These are phyloP conservation scores for Colletotrichum sp. DNA, from an alignment of 2,329 filamentous ascomycete genomes.

Conservation along the genomic window DNA sequence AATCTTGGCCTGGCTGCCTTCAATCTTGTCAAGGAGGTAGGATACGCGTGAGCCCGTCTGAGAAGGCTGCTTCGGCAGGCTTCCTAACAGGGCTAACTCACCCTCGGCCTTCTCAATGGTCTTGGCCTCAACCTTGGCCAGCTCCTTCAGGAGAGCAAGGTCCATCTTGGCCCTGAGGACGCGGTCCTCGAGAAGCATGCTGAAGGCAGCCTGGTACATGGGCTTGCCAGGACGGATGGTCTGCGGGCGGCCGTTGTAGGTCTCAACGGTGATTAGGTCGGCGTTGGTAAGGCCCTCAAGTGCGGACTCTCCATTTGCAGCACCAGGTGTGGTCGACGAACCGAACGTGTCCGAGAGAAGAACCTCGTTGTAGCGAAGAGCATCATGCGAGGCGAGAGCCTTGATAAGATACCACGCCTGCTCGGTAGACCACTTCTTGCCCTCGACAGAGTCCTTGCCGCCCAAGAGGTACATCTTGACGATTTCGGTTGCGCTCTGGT, in stretches of 20 bases:
- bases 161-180: conserved; percentile 78
- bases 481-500: conserved; percentile 88
- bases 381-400: conserved; percentile 70
- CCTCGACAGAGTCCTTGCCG: conserved; percentile 47
- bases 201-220: conserved; percentile 85
- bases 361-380: conserved; percentile 84
- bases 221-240: conserved; percentile 82
- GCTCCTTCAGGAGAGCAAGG: conserved; percentile 70
- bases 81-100: conserved; percentile 75
- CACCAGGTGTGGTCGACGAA: conserved; percentile 50
- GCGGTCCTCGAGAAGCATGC: conserved; percentile 70
- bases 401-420: conserved; percentile 93
- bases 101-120: conserved; percentile 80
- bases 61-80: conserved; percentile 71
- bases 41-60: conserved; percentile 70
- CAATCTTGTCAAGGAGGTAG: conserved; percentile 78
- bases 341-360: conserved; percentile 79
- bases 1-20: conserved; percentile 77
- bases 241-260: conserved; percentile 77
- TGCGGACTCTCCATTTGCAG: conserved; percentile 71
- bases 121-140: conserved; percentile 74
- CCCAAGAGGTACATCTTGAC: conserved; percentile 89
- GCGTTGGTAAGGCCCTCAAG: conserved; percentile 83
- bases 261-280: conserved; percentile 82
- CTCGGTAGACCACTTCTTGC: conserved; percentile 76